Percentiles rank a stretch among this genome's conserved stretches.
These are phyloP conservation scores for Kuraishia borneana DNA, from an alignment of 805 yeast species.

Conservation along the genomic window DNA sequence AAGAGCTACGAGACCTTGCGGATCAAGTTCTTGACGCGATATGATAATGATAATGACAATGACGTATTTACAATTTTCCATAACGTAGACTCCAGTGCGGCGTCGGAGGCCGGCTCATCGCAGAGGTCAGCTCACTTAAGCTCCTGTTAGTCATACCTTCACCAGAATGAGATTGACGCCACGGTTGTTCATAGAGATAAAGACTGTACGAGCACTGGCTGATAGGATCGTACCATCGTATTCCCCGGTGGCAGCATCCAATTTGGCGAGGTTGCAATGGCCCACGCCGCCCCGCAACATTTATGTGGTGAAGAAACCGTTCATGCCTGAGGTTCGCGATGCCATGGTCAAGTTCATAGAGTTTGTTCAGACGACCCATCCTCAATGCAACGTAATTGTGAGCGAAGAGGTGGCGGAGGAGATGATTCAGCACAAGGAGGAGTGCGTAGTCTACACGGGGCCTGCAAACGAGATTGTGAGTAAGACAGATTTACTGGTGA, in stretches of 20 bases:
- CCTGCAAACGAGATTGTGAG: constrained; percentile 39
- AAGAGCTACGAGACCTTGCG: too few relatives aligned
- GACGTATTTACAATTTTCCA: too few relatives aligned
- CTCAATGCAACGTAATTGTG: constrained; percentile 67
- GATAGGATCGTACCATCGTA: background rate
- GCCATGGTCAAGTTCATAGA: constrained; percentile 59
- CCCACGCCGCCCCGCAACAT: constrained; percentile 60
- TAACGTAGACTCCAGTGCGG: too few relatives aligned
- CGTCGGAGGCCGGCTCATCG: too few relatives aligned
- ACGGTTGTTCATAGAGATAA: background rate
- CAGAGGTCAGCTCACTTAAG: too few relatives aligned
- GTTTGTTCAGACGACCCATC: constrained; percentile 51
- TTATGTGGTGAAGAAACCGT: constrained; percentile 76
- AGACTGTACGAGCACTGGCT: background rate
- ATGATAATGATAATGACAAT: too few relatives aligned
- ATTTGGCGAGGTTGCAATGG: constrained; percentile 61
- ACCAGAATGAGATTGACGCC: background rate
- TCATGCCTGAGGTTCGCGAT: constrained; percentile 49
- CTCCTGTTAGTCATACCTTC: background rate
- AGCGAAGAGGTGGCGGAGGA: constrained; percentile 45
- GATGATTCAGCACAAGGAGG: constrained; percentile 1
- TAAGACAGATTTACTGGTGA: constrained; percentile 71
- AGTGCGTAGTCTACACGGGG: constrained; percentile 46
- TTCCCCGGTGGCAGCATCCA: constrained; percentile 32
- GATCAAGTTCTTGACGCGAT: too few relatives aligned